Conservation (phyloP, 1,284 basidiomycete species). For the Ganoderma meredithae region DNA sequence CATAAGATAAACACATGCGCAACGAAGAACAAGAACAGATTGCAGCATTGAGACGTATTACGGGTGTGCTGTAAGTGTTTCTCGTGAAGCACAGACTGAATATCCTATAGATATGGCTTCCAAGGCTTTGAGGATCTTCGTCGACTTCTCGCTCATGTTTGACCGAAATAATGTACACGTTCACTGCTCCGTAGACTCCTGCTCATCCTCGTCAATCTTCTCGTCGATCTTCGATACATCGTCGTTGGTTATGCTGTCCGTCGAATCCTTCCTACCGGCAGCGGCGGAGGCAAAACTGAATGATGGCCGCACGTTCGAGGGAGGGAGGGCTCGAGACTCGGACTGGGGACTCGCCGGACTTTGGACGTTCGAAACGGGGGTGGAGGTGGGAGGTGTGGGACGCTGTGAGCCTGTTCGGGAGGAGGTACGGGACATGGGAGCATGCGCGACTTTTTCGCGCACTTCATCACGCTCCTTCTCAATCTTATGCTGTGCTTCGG, state of each 20-base stretch:
- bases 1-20: slow-evolving; percentile 35
- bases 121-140: background rate
- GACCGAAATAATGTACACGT: background rate
- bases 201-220: slow-evolving; percentile 50
- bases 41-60: slow-evolving; percentile 30
- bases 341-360: slow-evolving; percentile 42
- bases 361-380: slow-evolving; percentile 44
- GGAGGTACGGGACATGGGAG: slow-evolving; percentile 72
- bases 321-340: slow-evolving; percentile 42
- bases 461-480: slow-evolving; percentile 67
- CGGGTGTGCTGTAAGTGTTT: background rate
- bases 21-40: slow-evolving; percentile 29
- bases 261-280: slow-evolving; percentile 36
- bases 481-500: slow-evolving; percentile 73
- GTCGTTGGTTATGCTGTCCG: slow-evolving; percentile 40
- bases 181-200: slow-evolving; percentile 37
- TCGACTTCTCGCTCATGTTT: slow-evolving; percentile 5
- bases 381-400: slow-evolving; percentile 47
- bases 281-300: slow-evolving; percentile 77
- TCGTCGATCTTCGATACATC: slow-evolving; percentile 46
- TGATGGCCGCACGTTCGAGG: slow-evolving; percentile 58
- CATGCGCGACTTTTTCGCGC: slow-evolving; percentile 43
- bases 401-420: slow-evolving; percentile 72
- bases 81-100: background rate
- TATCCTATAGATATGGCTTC: background rate